Percentiles rank a stretch among this genome's conserved stretches.
phyloP scores from a whole-genome alignment of 1,284 basidiomycete genomes.

The Sanghuangporus baumii region DNA sequence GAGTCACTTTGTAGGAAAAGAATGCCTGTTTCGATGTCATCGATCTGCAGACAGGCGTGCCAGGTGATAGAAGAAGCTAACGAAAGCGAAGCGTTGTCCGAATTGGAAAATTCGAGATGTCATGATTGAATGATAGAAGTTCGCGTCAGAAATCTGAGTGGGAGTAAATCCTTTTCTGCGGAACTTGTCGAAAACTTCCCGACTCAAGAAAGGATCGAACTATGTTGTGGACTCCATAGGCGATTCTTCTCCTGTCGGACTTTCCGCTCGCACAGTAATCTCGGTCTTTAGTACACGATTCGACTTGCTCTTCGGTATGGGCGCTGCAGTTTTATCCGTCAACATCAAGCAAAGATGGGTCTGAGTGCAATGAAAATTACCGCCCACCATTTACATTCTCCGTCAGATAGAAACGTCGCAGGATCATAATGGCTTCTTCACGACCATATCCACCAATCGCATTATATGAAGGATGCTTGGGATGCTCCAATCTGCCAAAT shows the following conservation, averaged over 20 bases:
- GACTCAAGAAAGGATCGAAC: background rate
- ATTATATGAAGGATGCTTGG: conserved; percentile 68
- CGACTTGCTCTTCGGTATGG: conserved; percentile 67
- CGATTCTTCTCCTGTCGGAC: background rate
- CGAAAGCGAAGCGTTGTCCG: no score
- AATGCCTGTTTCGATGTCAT: no score
- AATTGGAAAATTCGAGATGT: no score
- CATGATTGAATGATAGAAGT: no score
- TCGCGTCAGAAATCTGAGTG: no score
- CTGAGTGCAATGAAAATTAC: background rate
- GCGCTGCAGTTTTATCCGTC: conserved; percentile 43
- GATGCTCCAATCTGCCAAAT: conserved; percentile 50
- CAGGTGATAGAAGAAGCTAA: no score
- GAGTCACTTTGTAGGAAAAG: no score
- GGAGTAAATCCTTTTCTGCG: no score
- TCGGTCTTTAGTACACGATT: conserved; percentile 73
- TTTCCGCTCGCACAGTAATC: conserved; percentile 32
- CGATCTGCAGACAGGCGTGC: background rate
- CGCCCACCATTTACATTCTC: conserved; percentile 86
- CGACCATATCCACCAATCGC: conserved; percentile 82
- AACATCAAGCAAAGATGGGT: conserved; percentile 7
- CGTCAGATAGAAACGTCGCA: conserved; percentile 93
- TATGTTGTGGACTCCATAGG: background rate
- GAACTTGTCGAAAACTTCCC: background rate
- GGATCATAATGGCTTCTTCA: conserved; percentile 93